phyloP scores from a whole-genome alignment of 2,329 filamentous ascomycete species.

The Clonostachys sp. region DNA sequence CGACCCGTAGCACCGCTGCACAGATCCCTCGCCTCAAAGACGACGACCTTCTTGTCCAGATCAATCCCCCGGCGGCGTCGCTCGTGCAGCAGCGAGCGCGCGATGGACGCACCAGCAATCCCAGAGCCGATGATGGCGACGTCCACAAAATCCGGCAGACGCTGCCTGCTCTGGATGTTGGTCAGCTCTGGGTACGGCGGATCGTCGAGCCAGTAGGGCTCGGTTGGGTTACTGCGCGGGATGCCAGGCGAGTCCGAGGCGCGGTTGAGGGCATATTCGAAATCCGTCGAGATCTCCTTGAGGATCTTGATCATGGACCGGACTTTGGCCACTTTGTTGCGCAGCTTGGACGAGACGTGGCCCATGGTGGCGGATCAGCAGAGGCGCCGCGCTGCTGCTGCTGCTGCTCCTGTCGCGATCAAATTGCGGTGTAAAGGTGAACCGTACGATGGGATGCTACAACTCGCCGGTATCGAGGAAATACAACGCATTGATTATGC shows the following conservation, averaged over 20 bases:
- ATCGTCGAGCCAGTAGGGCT: slow-evolving; percentile 14
- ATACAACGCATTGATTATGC: too few relatives aligned
- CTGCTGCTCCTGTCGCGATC: too few relatives aligned
- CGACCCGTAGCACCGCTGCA: slow-evolving; percentile 21
- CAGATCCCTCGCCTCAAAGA: slow-evolving; percentile 18
- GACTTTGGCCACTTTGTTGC: too few relatives aligned
- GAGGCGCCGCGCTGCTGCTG: too few relatives aligned
- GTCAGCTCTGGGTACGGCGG: slow-evolving; percentile 13
- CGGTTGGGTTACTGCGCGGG: slow-evolving; percentile 13
- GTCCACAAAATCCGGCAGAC: slow-evolving; percentile 11
- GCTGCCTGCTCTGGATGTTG: slow-evolving; percentile 9
- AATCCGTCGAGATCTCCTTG: too few relatives aligned
- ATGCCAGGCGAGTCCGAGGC: slow-evolving; percentile 8
- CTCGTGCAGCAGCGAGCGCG: slow-evolving; percentile 11
- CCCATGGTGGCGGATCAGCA: too few relatives aligned
- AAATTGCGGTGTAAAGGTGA: too few relatives aligned
- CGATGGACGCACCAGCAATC: slow-evolving; percentile 18
- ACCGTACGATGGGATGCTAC: too few relatives aligned
- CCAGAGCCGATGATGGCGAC: slow-evolving; percentile 20
- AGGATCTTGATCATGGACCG: too few relatives aligned
- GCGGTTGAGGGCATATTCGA: background rate
- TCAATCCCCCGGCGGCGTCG: slow-evolving; percentile 3
- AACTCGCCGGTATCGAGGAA: too few relatives aligned
- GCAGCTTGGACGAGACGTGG: too few relatives aligned
- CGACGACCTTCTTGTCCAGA: slow-evolving; percentile 6